Evolutionary conservation across 257 asterid genomes (phyloP), one percentile per base, ranked within the genome.

Genomic region (Eucommia ulmoides): DNA sequence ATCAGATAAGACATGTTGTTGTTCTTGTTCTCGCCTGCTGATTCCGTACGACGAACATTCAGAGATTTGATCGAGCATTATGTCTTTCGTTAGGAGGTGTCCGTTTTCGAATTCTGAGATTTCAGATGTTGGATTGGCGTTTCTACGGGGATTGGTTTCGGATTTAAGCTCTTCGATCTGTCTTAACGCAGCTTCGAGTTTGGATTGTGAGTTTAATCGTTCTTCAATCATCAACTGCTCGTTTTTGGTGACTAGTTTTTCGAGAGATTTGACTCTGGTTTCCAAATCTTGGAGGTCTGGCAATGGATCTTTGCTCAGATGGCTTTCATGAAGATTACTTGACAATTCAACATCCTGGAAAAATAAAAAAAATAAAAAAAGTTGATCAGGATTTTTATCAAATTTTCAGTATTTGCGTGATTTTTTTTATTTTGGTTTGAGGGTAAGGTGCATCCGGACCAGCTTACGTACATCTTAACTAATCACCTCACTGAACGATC

Each of bases 11-110:
- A 18, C 3, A 42, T 1, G 2, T 42, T 42, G n/a, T 42, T 16
- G n/a, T 21, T 18, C 3, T 16, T 1, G 2, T 42, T 42, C 20
- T 42, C 20, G n/a, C 48, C 15, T 15, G 3, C 48, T 42, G n/a
- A 2, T 42, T 16, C 48, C 48, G 45, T 73, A 57, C 7, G 92
- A 72, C 8, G 98, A 77, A 65, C 77, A 71, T 48, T 83, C 95
- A 3, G 97, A 83, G 50, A 73, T 63, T 65, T 86, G 97, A 66
- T 91, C 99, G 50, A 91, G 99, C 70, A 86, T 69, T 2, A 91
- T 91, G 50, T 91, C 99, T 67, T 91, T 91, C 24, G 97, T 77
- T 70, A 86, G 45, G 38, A 84, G 78, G 38, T 81, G 78, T 42
- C 72, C 61, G n/a, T 55, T 75, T 22, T 81, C 93, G 22, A 56